Evolutionary conservation across 192 early-diverging fungal genomes (phyloP), one percentile per base, ranked within the genome.

Genomic region (Phycomyces nitens): DNA sequence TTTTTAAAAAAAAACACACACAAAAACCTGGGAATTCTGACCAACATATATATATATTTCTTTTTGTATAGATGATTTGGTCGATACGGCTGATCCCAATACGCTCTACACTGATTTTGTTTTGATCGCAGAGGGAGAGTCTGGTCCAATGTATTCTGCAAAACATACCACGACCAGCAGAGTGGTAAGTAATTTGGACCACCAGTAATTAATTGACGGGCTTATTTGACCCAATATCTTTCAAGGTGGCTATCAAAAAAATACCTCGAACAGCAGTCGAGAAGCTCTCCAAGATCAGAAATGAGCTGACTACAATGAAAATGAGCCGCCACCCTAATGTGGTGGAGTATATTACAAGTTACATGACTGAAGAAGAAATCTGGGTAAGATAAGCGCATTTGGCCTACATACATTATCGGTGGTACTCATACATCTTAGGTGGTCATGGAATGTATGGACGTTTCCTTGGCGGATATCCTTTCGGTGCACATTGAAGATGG

Each of bases 361-460:
- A 91, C 67, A 73, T 92, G 58, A 82, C 91, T 14, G 77, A 83
- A 58, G 82, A 82, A 20, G 95, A 98, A 38, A 77, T 99, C 64
- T 99, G 97, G 97, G 89, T 76, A 57, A 54, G 52, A 54, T 40
- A 15, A 18, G 10, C 7, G 23, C 15, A 22, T 49, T n/a, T 20
- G 8, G 12, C 15, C 26, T 58, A 56, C 23, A 12, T 58, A 22
- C 12, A 24, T 49, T 47, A 29, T 47, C 43, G 7, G 7, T 60
- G 20, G 0, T 34, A 34, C 29, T 34, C 29, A 34, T 34, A 7
- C 29, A 34, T 34, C 7, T 34, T 7, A 73, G 71, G 73, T 99
- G 38, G 89, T 98, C 24, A 94, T 98, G 93, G 97, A 99, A 72
- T 92, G 87, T 67, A 99, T 99, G 97, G 97, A 99, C 53, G 93